phyloP scores from a whole-genome alignment of 371 early-diverging fungal genomes.

The Basidiobolus heterosporus region DNA sequence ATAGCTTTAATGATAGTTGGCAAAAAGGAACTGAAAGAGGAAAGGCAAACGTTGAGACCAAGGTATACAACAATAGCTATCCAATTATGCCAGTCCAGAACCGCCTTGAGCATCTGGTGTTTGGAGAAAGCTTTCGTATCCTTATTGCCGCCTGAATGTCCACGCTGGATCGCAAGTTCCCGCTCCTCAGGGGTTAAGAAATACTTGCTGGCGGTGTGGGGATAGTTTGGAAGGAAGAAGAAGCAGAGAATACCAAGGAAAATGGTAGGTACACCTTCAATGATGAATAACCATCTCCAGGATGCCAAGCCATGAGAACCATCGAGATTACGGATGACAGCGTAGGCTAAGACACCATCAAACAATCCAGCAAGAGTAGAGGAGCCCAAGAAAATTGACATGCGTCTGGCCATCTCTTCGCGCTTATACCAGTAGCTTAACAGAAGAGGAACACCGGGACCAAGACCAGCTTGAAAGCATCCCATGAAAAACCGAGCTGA shows the following conservation, averaged over 20 bases:
- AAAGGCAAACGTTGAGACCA: no score
- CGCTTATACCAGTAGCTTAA: conserved; percentile 63
- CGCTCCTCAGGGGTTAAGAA: conserved; percentile 1
- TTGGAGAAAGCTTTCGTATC: no score
- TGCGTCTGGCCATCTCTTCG: conserved; percentile 40
- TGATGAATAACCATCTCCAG: conserved; percentile 31
- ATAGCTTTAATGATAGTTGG: no score
- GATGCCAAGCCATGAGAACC: conserved; percentile 20
- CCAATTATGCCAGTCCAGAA: no score
- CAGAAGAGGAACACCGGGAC: conserved; percentile 54
- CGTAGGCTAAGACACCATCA: conserved; percentile 40
- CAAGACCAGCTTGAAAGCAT: conserved; percentile 19
- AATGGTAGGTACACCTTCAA: conserved; percentile 5
- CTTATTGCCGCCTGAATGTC: no score
- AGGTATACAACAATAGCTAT: no score
- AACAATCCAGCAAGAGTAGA: conserved; percentile 53
- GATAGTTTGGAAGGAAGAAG: conserved; percentile 1
- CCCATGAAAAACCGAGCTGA: conserved; percentile 43
- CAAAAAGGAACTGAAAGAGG: no score
- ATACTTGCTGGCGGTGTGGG: neutral
- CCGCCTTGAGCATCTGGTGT: no score
- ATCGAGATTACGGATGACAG: conserved; percentile 28
- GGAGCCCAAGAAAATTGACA: conserved; percentile 45
- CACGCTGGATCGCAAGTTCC: neutral
- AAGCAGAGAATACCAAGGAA: conserved; percentile 1